Conservation (phyloP, 345 rosid genomes). For the Orychophragmus violaceus region DNA sequence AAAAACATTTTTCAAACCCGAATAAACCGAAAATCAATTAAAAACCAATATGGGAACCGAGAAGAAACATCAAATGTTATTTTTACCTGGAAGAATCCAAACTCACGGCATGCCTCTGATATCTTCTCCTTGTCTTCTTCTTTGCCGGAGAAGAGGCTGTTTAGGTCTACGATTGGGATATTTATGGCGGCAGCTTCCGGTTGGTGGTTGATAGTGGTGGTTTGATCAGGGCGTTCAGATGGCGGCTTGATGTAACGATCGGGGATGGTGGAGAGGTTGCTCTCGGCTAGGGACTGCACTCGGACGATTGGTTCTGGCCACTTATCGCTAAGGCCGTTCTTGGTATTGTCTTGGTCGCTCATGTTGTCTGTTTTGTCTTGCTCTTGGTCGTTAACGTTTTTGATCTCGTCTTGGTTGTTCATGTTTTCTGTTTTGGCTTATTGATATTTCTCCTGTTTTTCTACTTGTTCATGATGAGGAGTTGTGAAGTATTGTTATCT, state of each 20-base stretch:
- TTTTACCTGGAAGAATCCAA: slow-evolving; percentile 81
- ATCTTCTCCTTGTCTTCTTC: slow-evolving; percentile 30
- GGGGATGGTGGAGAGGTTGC: slow-evolving; percentile 40
- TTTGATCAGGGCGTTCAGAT: slow-evolving; percentile 25
- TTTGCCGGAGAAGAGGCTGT: slow-evolving; percentile 30
- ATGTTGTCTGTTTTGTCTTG: neutral
- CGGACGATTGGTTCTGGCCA: slow-evolving; percentile 98
- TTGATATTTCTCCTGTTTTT: neutral
- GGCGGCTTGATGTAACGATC: slow-evolving; percentile 54
- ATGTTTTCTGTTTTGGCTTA: neutral
- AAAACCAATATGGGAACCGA: neutral
- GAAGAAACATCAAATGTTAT: neutral
- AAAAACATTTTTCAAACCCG: neutral
- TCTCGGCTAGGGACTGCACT: slow-evolving; percentile 80
- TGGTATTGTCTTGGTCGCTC: neutral
- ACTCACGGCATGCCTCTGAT: slow-evolving; percentile 53
- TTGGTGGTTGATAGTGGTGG: slow-evolving; percentile 22
- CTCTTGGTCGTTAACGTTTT: slow-evolving; percentile 3
- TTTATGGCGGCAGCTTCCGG: slow-evolving; percentile 17
- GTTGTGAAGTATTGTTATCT: neutral
- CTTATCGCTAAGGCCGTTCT: slow-evolving; percentile 22
- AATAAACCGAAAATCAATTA: neutral
- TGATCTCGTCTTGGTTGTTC: slow-evolving; percentile 1
- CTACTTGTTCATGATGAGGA: neutral
- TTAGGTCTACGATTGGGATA: slow-evolving; percentile 71